A percentile compares a stretch with the other conserved stretches of the same genome.
phyloP scores from a whole-genome alignment of 2,329 filamentous ascomycete genomes.

The Claviceps sp. region DNA sequence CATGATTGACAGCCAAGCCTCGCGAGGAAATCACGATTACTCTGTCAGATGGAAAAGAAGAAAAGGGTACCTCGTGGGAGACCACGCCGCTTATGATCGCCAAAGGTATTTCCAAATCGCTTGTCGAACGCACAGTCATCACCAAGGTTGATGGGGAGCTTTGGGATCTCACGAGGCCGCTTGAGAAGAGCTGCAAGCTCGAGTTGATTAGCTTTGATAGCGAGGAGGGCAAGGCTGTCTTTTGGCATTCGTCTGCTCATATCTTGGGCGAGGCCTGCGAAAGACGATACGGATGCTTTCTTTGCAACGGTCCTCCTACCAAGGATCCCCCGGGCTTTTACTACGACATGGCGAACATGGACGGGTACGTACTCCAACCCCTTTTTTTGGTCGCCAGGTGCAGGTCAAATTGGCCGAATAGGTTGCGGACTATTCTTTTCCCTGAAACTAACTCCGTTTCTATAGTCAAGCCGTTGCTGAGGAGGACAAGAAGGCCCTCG shows the following conservation, averaged over 20 bases:
- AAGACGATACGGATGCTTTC: constrained; percentile 75
- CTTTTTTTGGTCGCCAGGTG: neutral
- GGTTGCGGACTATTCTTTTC: too few species aligned
- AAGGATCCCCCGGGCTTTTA: constrained; percentile 71
- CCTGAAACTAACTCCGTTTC: constrained; percentile 22
- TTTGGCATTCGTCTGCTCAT: constrained; percentile 96
- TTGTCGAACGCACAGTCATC: constrained; percentile 76
- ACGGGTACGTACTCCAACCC: constrained; percentile 15
- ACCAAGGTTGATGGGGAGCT: constrained; percentile 70
- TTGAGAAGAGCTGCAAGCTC: constrained; percentile 78
- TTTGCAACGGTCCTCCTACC: constrained; percentile 88
- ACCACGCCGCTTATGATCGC: constrained; percentile 74
- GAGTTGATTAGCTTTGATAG: constrained; percentile 71
- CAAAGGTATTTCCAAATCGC: constrained; percentile 70
- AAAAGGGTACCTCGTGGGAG: constrained; percentile 74
- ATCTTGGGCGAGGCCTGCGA: constrained; percentile 92
- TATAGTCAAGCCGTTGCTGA: constrained; percentile 55
- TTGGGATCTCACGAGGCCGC: constrained; percentile 84
- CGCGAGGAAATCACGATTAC: constrained; percentile 63
- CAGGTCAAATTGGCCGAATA: neutral
- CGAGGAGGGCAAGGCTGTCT: constrained; percentile 64
- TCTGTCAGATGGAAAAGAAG: constrained; percentile 56
- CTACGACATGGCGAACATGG: constrained; percentile 74
- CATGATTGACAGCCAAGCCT: constrained; percentile 41
- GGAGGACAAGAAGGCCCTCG: constrained; percentile 75